Conservation (phyloP, 306 rosid genomes). For the Aeschynomene evenia region DNA sequence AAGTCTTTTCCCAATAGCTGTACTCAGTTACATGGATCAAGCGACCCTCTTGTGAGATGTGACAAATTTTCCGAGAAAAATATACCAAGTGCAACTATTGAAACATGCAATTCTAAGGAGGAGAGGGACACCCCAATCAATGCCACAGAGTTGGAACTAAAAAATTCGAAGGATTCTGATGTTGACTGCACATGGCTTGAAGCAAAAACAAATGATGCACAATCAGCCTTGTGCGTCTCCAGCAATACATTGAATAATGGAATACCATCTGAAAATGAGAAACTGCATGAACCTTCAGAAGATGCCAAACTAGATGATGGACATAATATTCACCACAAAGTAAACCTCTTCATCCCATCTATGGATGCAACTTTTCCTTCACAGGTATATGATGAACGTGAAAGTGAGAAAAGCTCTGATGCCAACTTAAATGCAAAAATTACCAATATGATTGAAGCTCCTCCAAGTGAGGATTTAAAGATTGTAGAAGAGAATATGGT, state of each 20-base stretch:
- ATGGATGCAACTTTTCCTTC: conserved; percentile 28
- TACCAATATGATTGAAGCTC: conserved; percentile 21
- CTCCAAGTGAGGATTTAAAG: conserved; percentile 33
- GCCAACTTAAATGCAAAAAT: conserved; percentile 25
- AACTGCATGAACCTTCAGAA: not conserved
- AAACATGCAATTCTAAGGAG: conserved; percentile 23
- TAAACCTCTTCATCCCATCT: conserved; percentile 26
- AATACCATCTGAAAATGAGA: conserved; percentile 27
- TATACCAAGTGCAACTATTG: conserved; percentile 18
- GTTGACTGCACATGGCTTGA: conserved; percentile 16
- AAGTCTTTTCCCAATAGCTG: not conserved
- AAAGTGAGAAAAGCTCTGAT: conserved; percentile 28
- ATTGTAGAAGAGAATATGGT: conserved; percentile 24
- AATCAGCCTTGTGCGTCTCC: conserved; percentile 23
- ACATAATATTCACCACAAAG: conserved; percentile 30
- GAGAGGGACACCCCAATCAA: conserved; percentile 25
- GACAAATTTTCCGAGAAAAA: conserved; percentile 19
- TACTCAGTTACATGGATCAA: not conserved
- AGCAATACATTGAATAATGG: conserved; percentile 21
- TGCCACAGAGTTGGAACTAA: conserved; percentile 25
- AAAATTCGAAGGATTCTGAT: conserved; percentile 16
- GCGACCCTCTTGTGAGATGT: not conserved
- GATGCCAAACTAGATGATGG: conserved; percentile 26
- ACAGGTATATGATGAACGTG: conserved; percentile 16
- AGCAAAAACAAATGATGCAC: conserved; percentile 29